Evolutionary conservation across 768 basidiomycete genomes (phyloP).

Genomic region (Hebeloma cylindrosporum): DNA sequence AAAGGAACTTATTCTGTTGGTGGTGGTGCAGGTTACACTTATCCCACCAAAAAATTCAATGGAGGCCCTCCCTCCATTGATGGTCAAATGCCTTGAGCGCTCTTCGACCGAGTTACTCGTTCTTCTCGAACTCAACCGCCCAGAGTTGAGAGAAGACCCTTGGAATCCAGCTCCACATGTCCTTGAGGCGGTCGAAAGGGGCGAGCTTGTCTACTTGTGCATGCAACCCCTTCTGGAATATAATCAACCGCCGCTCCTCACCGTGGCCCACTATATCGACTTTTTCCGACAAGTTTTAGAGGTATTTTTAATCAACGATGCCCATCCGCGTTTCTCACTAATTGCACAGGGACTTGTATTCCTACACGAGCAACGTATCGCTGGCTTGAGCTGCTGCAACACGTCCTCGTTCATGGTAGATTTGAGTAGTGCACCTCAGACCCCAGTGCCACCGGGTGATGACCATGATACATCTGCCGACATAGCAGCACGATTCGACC

Average conservation of each 20-base stretch:
- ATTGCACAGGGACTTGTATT: conserved; percentile 42
- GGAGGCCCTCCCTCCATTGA: conserved; percentile 27
- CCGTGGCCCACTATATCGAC: conserved; percentile 49
- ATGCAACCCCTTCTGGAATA: conserved; percentile 45
- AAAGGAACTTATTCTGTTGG: neutral
- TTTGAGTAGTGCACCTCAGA: conserved; percentile 32
- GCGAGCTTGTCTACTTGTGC: conserved; percentile 41
- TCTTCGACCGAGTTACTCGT: conserved; percentile 40
- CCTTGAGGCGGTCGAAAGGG: conserved; percentile 42
- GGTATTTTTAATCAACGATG: conserved; percentile 27
- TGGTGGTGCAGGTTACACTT: conserved; percentile 28
- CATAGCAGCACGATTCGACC: conserved; percentile 30
- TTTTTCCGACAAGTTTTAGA: conserved; percentile 53
- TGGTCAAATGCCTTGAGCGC: conserved; percentile 40
- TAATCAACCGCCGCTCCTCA: conserved; percentile 45
- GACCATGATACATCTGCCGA: neutral
- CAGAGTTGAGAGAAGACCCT: conserved; percentile 46
- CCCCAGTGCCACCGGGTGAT: conserved; percentile 11
- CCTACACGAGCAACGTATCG: conserved; percentile 46
- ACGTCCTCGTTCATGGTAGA: conserved; percentile 43
- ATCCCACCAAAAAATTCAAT: conserved; percentile 21
- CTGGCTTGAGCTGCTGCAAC: conserved; percentile 35
- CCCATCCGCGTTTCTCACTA: neutral
- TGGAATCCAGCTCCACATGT: conserved; percentile 56
- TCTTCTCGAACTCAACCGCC: conserved; percentile 43